Percentiles rank a stretch among this genome's conserved stretches.
Evolutionary conservation across 768 basidiomycete species (phyloP).

Genomic region (Termitomyces sp.): DNA sequence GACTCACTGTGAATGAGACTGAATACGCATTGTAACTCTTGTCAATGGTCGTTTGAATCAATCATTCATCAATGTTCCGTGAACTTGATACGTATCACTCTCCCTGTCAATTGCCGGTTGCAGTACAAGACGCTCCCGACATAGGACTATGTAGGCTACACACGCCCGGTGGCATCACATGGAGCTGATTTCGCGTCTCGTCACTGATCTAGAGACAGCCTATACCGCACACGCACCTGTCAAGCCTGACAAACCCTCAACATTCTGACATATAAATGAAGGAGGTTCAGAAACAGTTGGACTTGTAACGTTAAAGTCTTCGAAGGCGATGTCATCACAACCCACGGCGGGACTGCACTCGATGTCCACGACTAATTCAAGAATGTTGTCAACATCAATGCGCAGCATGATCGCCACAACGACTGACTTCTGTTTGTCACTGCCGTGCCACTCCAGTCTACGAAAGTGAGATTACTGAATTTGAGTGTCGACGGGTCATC

Average conservation of each 20-base stretch:
- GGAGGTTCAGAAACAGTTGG: conserved; percentile 33
- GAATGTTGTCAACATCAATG: background rate
- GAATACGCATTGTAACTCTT: background rate
- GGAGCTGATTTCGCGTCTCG: conserved; percentile 15
- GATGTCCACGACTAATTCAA: conserved; percentile 40
- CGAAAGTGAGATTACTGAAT: conserved; percentile 44
- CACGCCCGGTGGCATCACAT: conserved; percentile 19
- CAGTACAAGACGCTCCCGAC: background rate
- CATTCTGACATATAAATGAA: conserved; percentile 45
- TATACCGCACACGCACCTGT: conserved; percentile 22
- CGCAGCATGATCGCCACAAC: background rate
- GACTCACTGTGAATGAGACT: background rate
- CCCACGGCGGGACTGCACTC: conserved; percentile 46
- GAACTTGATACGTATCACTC: background rate
- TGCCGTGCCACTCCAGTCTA: conserved; percentile 45
- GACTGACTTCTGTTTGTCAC: conserved; percentile 34
- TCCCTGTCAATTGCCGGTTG: background rate
- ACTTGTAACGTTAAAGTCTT: conserved; percentile 34
- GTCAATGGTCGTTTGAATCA: background rate
- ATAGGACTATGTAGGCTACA: conserved; percentile 1
- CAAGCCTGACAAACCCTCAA: conserved; percentile 32
- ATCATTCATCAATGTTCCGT: background rate
- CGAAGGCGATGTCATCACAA: conserved; percentile 42
- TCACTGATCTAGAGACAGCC: background rate
- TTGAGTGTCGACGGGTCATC: conserved; percentile 46